These are phyloP conservation scores for Scleromitrula shiraiana DNA, from an alignment of 2,329 filamentous ascomycete genomes.

Conservation along the genomic window DNA sequence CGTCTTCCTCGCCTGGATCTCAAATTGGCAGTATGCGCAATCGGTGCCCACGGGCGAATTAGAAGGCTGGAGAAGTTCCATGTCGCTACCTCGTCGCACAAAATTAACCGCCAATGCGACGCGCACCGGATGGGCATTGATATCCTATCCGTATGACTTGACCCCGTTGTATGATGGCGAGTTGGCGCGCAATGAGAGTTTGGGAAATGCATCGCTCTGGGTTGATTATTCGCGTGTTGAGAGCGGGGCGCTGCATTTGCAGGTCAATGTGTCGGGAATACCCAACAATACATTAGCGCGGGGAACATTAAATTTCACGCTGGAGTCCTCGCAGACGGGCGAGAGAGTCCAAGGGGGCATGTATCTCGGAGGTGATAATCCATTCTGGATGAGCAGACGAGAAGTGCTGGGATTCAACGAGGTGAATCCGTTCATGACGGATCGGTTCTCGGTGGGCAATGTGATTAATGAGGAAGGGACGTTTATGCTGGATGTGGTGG, in stretches of 20 bases:
- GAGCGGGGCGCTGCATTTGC: constrained; percentile 46
- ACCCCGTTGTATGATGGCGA: constrained; percentile 38
- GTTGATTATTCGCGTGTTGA: constrained; percentile 42
- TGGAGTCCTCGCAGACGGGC: constrained; percentile 39
- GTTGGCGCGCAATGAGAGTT: constrained; percentile 36
- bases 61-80: constrained; percentile 45
- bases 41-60: constrained; percentile 43
- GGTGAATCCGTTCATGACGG: constrained; percentile 44
- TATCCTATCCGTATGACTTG: constrained; percentile 42
- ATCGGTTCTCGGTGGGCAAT: constrained; percentile 37
- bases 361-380: constrained; percentile 39
- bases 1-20: constrained; percentile 44
- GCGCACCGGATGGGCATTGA: constrained; percentile 43
- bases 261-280: constrained; percentile 43
- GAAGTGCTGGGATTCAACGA: constrained; percentile 37
- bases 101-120: constrained; percentile 42
- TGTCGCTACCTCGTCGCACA: constrained; percentile 46
- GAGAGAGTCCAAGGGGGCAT: constrained; percentile 44
- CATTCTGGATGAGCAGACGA: constrained; percentile 44
- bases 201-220: constrained; percentile 41
- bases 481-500: constrained; percentile 37
- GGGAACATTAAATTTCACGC: constrained; percentile 43
- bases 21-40: constrained; percentile 52
- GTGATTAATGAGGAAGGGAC: constrained; percentile 18
- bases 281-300: constrained; percentile 13